Evolutionary conservation across 768 basidiomycete genomes (phyloP), one percentile per base, ranked within the genome.

Genomic region (Lactarius deliciosus): DNA sequence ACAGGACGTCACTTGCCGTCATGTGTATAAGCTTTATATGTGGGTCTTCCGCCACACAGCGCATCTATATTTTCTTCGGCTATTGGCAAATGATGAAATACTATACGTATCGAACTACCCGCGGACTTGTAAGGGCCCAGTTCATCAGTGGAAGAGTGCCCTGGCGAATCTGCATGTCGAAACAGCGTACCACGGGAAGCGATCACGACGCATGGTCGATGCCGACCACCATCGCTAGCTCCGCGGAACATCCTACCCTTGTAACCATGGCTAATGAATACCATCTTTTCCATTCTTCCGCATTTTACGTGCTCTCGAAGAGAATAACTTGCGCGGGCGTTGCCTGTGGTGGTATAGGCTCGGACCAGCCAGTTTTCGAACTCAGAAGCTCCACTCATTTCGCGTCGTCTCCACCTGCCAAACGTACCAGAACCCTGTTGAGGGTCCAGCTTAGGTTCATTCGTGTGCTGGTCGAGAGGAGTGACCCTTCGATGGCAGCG

Each of bases 201-300:
- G 65, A 63, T 64, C 68, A 53, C 45, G 36, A 40, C 15, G 54
- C 18, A 30, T 38, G 5, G 20, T 55, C 28, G 10, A 53, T 20
- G 54, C 56, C 22, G 16, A 43, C 53, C 5, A 32, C 57, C 6
- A 30, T 15, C 41, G 3, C n/a, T 58, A 22, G 20, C 30, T 40
- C 18, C n/a, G 43, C n/a, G 20, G 56, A 38, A 10, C 18, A 30
- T 16, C 43, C 1, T 22, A 11, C 45, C 6, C 64, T 47, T 47
- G 55, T 47, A 61, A 38, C 61, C 40, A 32, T 20, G 41, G 38
- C 20, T 10, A 45, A 55, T 69, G 61, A 56, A 69, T 57, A 66
- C 22, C 54, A 20, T 20, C 7, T 36, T 61, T 54, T 22, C 32
- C 30, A 22, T 22, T 36, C 16, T 13, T 13, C 32, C 43, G 34